Percentiles rank a stretch among this genome's conserved stretches.
Conservation (phyloP, 768 basidiomycete species). For the Clitopilus passeckerianus region DNA sequence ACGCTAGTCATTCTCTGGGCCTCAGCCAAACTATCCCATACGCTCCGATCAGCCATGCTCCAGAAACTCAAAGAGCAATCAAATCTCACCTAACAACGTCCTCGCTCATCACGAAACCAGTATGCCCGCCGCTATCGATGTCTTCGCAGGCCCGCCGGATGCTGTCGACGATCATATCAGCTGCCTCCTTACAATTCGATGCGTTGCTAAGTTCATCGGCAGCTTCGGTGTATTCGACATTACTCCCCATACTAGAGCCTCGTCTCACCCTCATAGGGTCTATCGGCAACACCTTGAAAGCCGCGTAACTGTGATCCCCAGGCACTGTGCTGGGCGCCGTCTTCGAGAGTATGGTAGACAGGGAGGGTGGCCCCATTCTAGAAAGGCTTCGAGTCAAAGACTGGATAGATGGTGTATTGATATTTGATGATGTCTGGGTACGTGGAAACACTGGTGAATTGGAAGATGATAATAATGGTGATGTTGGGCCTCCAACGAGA, state of each 20-base stretch:
- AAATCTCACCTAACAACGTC: conserved; percentile 72
- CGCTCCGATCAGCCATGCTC: conserved; percentile 7
- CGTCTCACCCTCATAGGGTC: conserved; percentile 52
- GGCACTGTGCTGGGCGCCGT: conserved; percentile 20
- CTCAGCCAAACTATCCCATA: conserved; percentile 57
- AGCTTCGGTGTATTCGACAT: conserved; percentile 41
- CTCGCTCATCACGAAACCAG: conserved; percentile 50
- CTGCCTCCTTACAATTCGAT: conserved; percentile 70
- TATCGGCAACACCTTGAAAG: conserved; percentile 78
- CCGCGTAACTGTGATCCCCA: conserved; percentile 48
- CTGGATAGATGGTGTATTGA: not conserved
- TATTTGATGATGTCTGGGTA: conserved; percentile 1
- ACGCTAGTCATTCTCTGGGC: conserved; percentile 83
- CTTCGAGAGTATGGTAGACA: conserved; percentile 32
- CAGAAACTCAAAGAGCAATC: conserved; percentile 6
- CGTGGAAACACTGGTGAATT: conserved; percentile 10
- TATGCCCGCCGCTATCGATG: conserved; percentile 39
- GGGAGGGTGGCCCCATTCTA: conserved; percentile 9
- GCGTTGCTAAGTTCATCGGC: conserved; percentile 60
- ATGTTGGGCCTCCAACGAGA: conserved; percentile 8
- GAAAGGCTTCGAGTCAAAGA: not conserved
- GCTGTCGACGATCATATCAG: conserved; percentile 67
- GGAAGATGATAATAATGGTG: conserved; percentile 13
- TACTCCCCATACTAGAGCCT: conserved; percentile 39
- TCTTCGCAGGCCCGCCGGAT: conserved; percentile 67